Conservation (phyloP, 2,329 filamentous ascomycete genomes). For the Lasiodiplodia sp. region DNA sequence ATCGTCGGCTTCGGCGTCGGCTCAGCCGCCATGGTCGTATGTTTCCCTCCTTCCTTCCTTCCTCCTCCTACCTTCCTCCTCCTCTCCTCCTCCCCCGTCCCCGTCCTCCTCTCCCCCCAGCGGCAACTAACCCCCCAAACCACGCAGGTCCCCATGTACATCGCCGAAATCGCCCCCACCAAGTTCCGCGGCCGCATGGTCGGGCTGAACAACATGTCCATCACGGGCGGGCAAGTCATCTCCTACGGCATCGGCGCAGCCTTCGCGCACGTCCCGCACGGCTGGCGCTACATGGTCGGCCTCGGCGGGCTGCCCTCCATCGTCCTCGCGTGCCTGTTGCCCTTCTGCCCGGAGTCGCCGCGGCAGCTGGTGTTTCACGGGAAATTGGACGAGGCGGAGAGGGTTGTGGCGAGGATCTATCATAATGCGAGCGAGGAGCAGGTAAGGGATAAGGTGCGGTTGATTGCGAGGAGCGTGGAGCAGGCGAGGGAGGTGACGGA, state of each 20-base stretch:
- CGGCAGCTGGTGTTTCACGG: conserved; percentile 56
- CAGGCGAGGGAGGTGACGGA: conserved; percentile 48
- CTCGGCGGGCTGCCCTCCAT: conserved; percentile 57
- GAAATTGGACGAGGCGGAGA: conserved; percentile 49
- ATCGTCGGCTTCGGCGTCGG: conserved; percentile 60
- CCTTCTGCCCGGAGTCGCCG: conserved; percentile 59
- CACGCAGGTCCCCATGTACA: conserved; percentile 49
- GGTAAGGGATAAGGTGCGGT: conserved; percentile 54
- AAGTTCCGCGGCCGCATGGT: conserved; percentile 60
- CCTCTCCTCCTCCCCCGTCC: no score
- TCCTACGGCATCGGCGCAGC: conserved; percentile 42
- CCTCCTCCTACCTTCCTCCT: conserved; percentile 15
- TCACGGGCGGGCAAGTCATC: conserved; percentile 42
- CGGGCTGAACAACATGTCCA: conserved; percentile 57
- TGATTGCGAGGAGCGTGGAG: conserved; percentile 51
- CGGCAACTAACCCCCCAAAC: no score
- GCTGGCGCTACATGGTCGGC: conserved; percentile 61
- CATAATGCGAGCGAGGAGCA: conserved; percentile 53
- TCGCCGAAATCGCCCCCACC: conserved; percentile 59
- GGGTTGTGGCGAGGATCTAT: conserved; percentile 51
- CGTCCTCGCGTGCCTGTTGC: conserved; percentile 52
- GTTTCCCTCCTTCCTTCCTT: conserved; percentile 30
- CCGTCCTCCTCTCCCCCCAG: no score
- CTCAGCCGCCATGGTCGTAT: conserved; percentile 54
- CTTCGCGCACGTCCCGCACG: conserved; percentile 48